Evolutionary conservation across 2,329 filamentous ascomycete species (phyloP).

Genomic region (Lasiodiplodia citricola): DNA sequence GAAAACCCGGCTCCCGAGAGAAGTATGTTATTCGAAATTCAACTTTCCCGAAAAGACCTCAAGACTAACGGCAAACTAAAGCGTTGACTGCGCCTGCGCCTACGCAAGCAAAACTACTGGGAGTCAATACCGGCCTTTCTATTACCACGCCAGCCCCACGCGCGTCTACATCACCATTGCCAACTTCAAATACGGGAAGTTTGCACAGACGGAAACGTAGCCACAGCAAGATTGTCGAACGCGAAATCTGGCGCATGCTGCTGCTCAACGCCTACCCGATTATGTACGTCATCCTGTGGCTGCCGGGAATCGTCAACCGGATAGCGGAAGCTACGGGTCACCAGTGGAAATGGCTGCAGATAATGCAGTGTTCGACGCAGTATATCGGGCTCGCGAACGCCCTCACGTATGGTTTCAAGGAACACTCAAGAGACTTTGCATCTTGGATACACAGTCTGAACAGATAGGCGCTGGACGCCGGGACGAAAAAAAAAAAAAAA

Average conservation of each 20-base stretch:
- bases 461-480: neutral
- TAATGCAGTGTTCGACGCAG: constrained; percentile 35
- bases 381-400: constrained; percentile 35
- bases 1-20: neutral
- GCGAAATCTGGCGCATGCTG: constrained; percentile 38
- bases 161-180: neutral
- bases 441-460: constrained; percentile 11
- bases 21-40: neutral
- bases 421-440: constrained; percentile 27
- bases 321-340: constrained; percentile 32
- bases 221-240: constrained; percentile 29
- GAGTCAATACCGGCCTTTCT: constrained; percentile 13
- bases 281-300: constrained; percentile 42
- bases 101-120: constrained; percentile 5
- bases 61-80: neutral
- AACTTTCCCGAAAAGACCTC: too few relatives aligned
- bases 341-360: constrained; percentile 25
- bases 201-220: constrained; percentile 7
- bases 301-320: constrained; percentile 40
- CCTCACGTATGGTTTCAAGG: constrained; percentile 32
- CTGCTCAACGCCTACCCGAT: constrained; percentile 43
- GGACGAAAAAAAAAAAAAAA: too few relatives aligned
- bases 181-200: neutral
- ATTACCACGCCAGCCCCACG: neutral
- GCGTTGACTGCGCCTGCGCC: neutral